Evolutionary conservation across 2,329 filamentous ascomycete species (phyloP).

Genomic region (Colletotrichum tanaceti): DNA sequence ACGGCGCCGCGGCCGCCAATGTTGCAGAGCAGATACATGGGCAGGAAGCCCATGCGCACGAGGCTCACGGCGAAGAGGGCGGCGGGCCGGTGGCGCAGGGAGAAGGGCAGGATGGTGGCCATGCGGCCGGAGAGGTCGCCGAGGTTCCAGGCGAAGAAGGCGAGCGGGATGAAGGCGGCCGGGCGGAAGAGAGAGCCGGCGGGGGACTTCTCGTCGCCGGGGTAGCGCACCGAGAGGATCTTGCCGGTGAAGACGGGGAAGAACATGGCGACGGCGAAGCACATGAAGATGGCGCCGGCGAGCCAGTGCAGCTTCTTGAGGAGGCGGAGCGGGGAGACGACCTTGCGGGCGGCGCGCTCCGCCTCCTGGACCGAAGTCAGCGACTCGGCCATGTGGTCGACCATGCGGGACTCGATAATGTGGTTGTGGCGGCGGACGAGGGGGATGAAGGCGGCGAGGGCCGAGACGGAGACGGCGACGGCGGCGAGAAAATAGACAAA

Average conservation of each 20-base stretch:
- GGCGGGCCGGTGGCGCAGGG: slow-evolving; percentile 70
- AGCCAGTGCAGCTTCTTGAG: slow-evolving; percentile 84
- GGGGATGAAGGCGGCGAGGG: slow-evolving; percentile 79
- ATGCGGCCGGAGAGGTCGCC: slow-evolving; percentile 86
- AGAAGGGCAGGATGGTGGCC: slow-evolving; percentile 68
- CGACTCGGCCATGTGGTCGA: slow-evolving; percentile 61
- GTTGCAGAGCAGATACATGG: slow-evolving; percentile 92
- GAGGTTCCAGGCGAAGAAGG: slow-evolving; percentile 92
- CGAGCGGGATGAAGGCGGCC: slow-evolving; percentile 86
- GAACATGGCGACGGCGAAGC: slow-evolving; percentile 89
- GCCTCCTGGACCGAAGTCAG: slow-evolving; percentile 64
- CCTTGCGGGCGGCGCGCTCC: slow-evolving; percentile 62
- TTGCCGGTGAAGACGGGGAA: slow-evolving; percentile 91
- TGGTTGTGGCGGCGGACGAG: slow-evolving; percentile 72
- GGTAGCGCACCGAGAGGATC: slow-evolving; percentile 59
- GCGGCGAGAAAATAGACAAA: slow-evolving; percentile 94
- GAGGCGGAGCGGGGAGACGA: slow-evolving; percentile 69
- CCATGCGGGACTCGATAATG: slow-evolving; percentile 62
- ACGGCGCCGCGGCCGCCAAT: slow-evolving; percentile 79
- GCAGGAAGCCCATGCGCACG: slow-evolving; percentile 77
- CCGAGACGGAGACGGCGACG: slow-evolving; percentile 76
- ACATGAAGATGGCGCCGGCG: slow-evolving; percentile 80
- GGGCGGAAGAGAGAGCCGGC: slow-evolving; percentile 71
- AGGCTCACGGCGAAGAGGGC: slow-evolving; percentile 76
- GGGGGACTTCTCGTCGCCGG: slow-evolving; percentile 44